phyloP scores from a whole-genome alignment of 768 basidiomycete species.

The Glaciozyma antarctica region DNA sequence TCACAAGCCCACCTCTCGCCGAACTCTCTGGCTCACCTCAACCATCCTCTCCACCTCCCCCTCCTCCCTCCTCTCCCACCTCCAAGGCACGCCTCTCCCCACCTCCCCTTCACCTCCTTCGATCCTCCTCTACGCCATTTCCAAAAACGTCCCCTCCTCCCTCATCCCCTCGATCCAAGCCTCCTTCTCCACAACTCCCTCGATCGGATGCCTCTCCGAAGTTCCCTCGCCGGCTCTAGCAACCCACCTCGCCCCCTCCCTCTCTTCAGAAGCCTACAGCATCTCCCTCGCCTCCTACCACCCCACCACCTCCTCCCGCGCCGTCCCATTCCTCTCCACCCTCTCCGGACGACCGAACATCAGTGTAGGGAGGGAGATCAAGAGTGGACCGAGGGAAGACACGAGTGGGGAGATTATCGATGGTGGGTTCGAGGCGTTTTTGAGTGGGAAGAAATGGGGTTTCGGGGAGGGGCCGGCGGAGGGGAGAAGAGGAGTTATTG shows the following conservation, averaged over 20 bases:
- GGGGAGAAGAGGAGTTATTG: neutral
- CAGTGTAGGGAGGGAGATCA: conserved; percentile 21
- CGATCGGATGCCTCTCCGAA: conserved; percentile 19
- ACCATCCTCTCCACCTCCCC: conserved; percentile 13
- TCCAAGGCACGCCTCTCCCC: neutral
- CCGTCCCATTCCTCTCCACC: conserved; percentile 8
- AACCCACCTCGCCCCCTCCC: neutral
- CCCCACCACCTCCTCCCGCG: neutral
- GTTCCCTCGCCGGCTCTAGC: conserved; percentile 1
- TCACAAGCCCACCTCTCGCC: no score
- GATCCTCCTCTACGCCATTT: conserved; percentile 5
- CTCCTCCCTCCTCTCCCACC: neutral
- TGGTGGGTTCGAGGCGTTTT: conserved; percentile 17
- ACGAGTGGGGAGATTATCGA: neutral
- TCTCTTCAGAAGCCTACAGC: conserved; percentile 4
- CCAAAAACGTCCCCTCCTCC: conserved; percentile 23
- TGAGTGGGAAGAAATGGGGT: conserved; percentile 25
- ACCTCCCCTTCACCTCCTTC: neutral
- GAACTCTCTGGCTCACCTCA: conserved; percentile 9
- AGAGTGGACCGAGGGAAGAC: conserved; percentile 3
- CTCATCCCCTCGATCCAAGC: conserved; percentile 1
- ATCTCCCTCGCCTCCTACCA: conserved; percentile 3
- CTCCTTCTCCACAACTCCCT: neutral
- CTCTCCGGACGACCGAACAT: conserved; percentile 22
- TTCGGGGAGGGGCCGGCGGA: conserved; percentile 12